These are phyloP conservation scores for Nidula niveotomentosa DNA, from an alignment of 1,284 basidiomycete genomes.

Conservation along the genomic window DNA sequence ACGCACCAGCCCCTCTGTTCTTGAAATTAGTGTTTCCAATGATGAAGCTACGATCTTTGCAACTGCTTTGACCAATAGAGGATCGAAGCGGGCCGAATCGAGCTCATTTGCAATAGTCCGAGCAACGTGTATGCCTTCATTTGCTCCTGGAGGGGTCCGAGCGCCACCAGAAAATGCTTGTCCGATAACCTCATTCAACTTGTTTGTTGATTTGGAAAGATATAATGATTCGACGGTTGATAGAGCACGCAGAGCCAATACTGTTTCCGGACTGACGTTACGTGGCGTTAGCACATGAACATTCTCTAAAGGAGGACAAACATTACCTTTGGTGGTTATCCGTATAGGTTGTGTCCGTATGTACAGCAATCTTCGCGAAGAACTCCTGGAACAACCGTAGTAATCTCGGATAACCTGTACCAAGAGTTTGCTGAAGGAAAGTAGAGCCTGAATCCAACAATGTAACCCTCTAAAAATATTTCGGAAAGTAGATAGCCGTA, in stretches of 20 bases:
- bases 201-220: conserved; percentile 78
- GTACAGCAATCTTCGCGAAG: conserved; percentile 91
- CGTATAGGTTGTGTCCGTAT: conserved; percentile 91
- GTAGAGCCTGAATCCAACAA: conserved; percentile 54
- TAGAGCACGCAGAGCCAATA: conserved; percentile 82
- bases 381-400: conserved; percentile 94
- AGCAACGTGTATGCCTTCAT: conserved; percentile 77
- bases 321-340: conserved; percentile 77
- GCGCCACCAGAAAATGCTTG: conserved; percentile 70
- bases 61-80: conserved; percentile 77
- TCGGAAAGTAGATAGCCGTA: conserved; percentile 19
- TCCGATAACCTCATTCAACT: conserved; percentile 78
- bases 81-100: conserved; percentile 92
- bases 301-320: neutral
- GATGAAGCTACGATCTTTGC: conserved; percentile 71
- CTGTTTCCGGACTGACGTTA: conserved; percentile 77
- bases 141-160: conserved; percentile 69
- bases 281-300: neutral
- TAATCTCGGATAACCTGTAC: conserved; percentile 82
- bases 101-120: conserved; percentile 86
- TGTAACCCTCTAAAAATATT: too few relatives aligned
- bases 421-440: conserved; percentile 87
- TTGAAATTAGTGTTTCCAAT: conserved; percentile 63
- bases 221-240: conserved; percentile 84
- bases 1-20: conserved; percentile 70